These are phyloP conservation scores for Hibiscus syriacus DNA, from an alignment of 345 rosid genomes.

Conservation along the genomic window DNA sequence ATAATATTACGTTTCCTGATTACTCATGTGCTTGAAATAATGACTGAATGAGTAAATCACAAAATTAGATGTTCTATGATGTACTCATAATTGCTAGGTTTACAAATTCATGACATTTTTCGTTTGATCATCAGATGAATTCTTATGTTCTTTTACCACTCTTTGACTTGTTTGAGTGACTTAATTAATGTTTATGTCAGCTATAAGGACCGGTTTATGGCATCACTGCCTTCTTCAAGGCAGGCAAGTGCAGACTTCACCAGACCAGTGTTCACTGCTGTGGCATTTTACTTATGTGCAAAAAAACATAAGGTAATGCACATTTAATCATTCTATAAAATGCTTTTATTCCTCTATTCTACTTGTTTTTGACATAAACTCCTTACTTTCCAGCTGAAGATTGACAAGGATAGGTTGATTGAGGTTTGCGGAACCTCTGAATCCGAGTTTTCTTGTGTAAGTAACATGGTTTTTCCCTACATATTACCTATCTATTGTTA, in stretches of 20 bases:
- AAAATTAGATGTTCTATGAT: neutral
- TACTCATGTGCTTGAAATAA: slow-evolving; percentile 32
- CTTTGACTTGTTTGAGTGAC: slow-evolving; percentile 5
- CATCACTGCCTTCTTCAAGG: slow-evolving; percentile 67
- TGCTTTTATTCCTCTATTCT: neutral
- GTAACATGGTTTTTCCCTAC: slow-evolving; percentile 19
- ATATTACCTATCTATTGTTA: neutral
- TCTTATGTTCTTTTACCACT: neutral
- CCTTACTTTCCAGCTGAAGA: slow-evolving; percentile 54
- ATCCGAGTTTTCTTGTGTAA: slow-evolving; percentile 72
- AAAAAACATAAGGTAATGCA: slow-evolving; percentile 58
- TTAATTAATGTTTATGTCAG: slow-evolving; percentile 28
- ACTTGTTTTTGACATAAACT: neutral
- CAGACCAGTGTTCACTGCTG: slow-evolving; percentile 83
- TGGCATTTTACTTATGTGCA: slow-evolving; percentile 82
- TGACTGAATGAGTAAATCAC: slow-evolving; percentile 16
- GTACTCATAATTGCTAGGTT: neutral
- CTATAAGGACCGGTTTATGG: slow-evolving; percentile 71
- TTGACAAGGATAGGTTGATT: slow-evolving; percentile 72
- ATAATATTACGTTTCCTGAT: neutral
- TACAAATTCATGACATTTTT: neutral
- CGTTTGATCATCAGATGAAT: neutral
- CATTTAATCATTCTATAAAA: neutral
- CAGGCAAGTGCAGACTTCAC: slow-evolving; percentile 63
- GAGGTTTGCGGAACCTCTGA: slow-evolving; percentile 92